These are phyloP conservation scores for Talaromyces pinophilus DNA, from an alignment of 2,329 filamentous ascomycete genomes.

Conservation along the genomic window DNA sequence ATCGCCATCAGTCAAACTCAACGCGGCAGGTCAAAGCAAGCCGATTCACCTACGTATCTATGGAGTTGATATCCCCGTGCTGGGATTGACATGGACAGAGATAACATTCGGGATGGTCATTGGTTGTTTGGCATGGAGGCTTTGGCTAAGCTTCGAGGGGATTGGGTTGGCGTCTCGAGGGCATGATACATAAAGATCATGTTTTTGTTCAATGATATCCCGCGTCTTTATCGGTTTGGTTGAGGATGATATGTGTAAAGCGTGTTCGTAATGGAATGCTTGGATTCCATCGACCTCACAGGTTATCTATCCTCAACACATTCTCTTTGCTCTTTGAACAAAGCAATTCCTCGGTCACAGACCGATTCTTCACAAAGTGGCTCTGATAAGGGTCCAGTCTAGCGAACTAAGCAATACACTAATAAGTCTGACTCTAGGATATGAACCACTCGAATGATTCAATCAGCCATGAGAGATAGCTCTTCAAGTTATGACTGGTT, in stretches of 20 bases:
- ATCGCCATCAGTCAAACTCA: background rate
- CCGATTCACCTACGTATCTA: background rate
- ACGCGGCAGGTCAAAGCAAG: background rate
- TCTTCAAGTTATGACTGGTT: constrained; percentile 3
- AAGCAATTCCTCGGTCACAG: background rate
- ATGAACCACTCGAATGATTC: background rate
- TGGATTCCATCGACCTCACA: background rate
- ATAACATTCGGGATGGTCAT: constrained; percentile 11
- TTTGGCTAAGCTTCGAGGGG: constrained; percentile 10
- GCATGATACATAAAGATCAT: background rate
- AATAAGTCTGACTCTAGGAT: background rate
- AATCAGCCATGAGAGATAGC: constrained; percentile 1
- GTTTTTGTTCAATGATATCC: background rate
- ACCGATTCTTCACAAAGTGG: background rate
- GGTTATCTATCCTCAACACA: background rate
- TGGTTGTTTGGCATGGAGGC: background rate
- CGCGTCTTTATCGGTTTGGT: background rate
- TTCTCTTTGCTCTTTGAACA: background rate
- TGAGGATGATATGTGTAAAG: background rate
- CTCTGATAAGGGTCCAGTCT: background rate
- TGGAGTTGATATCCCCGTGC: background rate
- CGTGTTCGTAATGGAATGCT: background rate
- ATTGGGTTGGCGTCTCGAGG: background rate
- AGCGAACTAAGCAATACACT: background rate
- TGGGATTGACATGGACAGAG: constrained; percentile 7